phyloP scores from a whole-genome alignment of 495 filamentous ascomycete species.

The Lophiostoma macrostomum region DNA sequence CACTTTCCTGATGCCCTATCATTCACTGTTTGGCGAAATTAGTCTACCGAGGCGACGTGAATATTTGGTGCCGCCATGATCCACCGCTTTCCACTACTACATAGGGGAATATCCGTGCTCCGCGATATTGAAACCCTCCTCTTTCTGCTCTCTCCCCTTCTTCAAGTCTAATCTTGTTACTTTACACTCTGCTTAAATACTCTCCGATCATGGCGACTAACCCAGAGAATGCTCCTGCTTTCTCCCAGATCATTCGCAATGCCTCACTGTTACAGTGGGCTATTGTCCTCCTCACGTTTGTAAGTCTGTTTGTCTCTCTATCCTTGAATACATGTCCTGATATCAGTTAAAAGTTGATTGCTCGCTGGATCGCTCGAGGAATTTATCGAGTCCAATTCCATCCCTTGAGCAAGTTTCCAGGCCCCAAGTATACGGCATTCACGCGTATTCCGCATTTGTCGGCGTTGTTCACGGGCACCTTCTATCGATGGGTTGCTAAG shows the following conservation, averaged over 20 bases:
- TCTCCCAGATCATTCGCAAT: background rate
- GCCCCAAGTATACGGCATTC: constrained; percentile 41
- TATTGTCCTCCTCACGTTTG: background rate
- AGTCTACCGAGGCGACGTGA: no score
- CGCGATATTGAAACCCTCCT: no score
- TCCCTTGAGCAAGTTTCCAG: constrained; percentile 43
- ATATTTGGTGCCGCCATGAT: no score
- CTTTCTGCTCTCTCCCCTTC: no score
- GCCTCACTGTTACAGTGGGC: background rate
- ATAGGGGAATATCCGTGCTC: no score
- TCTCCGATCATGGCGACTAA: background rate
- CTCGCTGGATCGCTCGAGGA: constrained; percentile 8
- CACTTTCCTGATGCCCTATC: no score
- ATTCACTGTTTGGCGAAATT: no score
- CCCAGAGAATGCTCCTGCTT: background rate
- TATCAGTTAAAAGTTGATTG: constrained; percentile 9
- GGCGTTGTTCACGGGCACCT: constrained; percentile 1
- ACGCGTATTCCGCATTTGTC: constrained; percentile 22
- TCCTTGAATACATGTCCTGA: no score
- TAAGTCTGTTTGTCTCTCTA: no score
- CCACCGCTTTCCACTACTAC: no score
- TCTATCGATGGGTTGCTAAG: constrained; percentile 1
- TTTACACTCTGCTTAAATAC: background rate
- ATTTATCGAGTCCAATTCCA: constrained; percentile 51
- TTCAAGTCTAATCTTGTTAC: no score